Evolutionary conservation across 352 stramenopile species (phyloP).

Genomic region (Phytopythium litorale): DNA sequence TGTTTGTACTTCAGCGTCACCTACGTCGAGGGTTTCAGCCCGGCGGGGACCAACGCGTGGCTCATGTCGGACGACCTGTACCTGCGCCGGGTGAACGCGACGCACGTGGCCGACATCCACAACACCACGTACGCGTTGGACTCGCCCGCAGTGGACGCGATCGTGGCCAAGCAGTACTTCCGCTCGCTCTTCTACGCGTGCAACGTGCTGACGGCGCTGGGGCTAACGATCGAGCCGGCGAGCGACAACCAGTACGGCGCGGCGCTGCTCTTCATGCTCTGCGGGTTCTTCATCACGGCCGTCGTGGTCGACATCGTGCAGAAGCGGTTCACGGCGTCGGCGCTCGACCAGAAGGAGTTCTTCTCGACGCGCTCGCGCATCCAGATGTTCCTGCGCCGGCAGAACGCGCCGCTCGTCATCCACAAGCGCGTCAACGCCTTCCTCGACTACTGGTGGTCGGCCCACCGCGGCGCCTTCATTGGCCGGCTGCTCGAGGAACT

Average conservation of each 20-base stretch:
- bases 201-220: slow-evolving; percentile 50
- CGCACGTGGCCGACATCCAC: slow-evolving; percentile 20
- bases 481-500: slow-evolving; percentile 52
- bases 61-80: slow-evolving; percentile 47
- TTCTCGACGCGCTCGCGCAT: slow-evolving; percentile 52
- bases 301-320: slow-evolving; percentile 75
- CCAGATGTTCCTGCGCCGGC: slow-evolving; percentile 61
- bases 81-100: slow-evolving; percentile 29
- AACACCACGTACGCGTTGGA: slow-evolving; percentile 16
- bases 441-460: slow-evolving; percentile 74
- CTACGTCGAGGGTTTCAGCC: slow-evolving; percentile 58
- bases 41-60: slow-evolving; percentile 25
- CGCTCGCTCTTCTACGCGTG: slow-evolving; percentile 58
- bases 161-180: slow-evolving; percentile 53
- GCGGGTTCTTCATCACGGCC: slow-evolving; percentile 68
- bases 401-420: slow-evolving; percentile 51
- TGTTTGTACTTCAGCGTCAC: slow-evolving; percentile 62
- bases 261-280: slow-evolving; percentile 65
- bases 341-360: slow-evolving; percentile 74
- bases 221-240: slow-evolving; percentile 41
- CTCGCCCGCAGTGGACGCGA: slow-evolving; percentile 16
- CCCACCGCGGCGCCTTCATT: slow-evolving; percentile 59
- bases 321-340: slow-evolving; percentile 71
- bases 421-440: slow-evolving; percentile 67
- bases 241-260: slow-evolving; percentile 46